Base-by-base conservation (phyloP, 768 basidiomycete species). In the Erythrobasidium yunnanense region DNA sequence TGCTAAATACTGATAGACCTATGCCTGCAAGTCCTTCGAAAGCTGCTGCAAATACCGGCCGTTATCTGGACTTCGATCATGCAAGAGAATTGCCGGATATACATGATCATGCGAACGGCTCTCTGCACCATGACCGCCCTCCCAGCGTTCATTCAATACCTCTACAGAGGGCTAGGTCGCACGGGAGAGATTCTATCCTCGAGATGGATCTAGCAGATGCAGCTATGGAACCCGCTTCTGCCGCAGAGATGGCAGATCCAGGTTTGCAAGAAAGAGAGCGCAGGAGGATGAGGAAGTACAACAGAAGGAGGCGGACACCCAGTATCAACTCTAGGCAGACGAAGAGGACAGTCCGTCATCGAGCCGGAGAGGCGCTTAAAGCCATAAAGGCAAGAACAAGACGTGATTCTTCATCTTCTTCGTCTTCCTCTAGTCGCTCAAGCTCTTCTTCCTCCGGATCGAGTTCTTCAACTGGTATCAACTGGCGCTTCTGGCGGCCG, bases 401-500 rank as follows among this genome's bases (percentile, higher is more conserved):
- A 17, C 46, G 60, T 29, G 33, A 51, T 18, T 63, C 60, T 18
- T 49, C 60, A 2, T 80, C 80, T n/a, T 79, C 81, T 1, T 78
- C 79, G 1, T 71, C 70, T 30, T 80, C 81, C 2, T 76, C 78
- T 1, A 71, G 71, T 70, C 78, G 74, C 72, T 72, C 71, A 11
- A 52, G 69, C 3, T 62, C 56, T 25, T 67, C 63, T 17, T 60
- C 57, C 11, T 73, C 74, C 23, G 56, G 56, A 22, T 65, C 55
- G 1, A 71, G 66, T 20, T 70, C 66, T 42, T 68, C 69, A 50
- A 73, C 72, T 13, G 80, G 78, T 29, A 68, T 55, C 2, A 66
- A 68, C n/a, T 70, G 74, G 71, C 60, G 67, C n/a, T 72, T 75
- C 74, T 70, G 69, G 72, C 46, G 71, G 30, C 63, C 70, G 65